Percentiles rank a stretch among this genome's conserved stretches.
Evolutionary conservation across 176 grass and related monocot genomes (phyloP).

Genomic region (Elymus sibiricus): DNA sequence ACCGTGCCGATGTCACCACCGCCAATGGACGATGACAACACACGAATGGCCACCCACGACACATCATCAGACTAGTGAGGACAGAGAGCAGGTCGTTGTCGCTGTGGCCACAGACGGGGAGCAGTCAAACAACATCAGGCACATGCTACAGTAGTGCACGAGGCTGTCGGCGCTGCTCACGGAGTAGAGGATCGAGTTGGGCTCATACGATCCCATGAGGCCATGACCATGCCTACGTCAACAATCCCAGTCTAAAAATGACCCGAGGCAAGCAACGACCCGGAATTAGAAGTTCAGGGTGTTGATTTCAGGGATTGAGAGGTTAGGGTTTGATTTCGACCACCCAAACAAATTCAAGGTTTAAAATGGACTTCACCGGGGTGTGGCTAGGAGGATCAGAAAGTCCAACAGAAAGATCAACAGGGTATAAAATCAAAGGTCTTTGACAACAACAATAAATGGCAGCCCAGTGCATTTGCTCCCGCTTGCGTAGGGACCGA

Average conservation of each 20-base stretch:
- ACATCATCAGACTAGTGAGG: not conserved
- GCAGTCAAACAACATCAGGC: conserved; percentile 57
- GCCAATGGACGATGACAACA: too few species aligned
- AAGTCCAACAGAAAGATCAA: not conserved
- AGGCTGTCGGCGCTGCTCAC: conserved; percentile 47
- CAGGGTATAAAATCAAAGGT: not conserved
- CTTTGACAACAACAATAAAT: not conserved
- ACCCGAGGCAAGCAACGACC: too few species aligned
- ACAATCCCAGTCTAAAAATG: too few species aligned
- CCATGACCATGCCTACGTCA: too few species aligned
- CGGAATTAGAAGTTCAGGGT: too few species aligned
- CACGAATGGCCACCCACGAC: conserved; percentile 45
- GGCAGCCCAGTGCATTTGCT: too few species aligned
- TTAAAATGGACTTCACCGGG: too few species aligned
- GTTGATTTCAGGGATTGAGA: too few species aligned
- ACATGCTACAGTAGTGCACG: conserved; percentile 58
- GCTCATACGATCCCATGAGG: not conserved
- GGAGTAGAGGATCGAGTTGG: conserved; percentile 72
- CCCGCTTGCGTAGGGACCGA: too few species aligned
- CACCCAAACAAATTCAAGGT: too few species aligned
- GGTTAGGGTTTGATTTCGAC: too few species aligned
- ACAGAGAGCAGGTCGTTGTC: not conserved
- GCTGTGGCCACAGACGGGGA: not conserved
- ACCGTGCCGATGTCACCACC: too few species aligned
- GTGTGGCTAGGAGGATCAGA: not conserved